Conservation (phyloP, 306 rosid genomes). For the Hylodesmum podocarpum region DNA sequence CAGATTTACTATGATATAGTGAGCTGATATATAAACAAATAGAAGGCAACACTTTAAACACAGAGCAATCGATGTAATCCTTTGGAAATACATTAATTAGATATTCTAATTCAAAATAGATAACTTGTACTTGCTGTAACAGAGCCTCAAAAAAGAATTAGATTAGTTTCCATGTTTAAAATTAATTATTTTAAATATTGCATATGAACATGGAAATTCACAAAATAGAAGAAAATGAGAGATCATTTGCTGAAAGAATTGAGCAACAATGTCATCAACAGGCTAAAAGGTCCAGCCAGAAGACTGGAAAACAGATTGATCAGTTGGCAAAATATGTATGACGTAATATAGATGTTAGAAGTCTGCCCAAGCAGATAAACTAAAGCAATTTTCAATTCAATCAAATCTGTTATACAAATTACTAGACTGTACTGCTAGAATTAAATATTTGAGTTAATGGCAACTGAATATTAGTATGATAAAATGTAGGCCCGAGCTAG, state of each 20-base stretch:
- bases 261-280: neutral
- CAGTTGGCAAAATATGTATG: neutral
- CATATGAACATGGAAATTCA: neutral
- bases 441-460: neutral
- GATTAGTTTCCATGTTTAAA: neutral
- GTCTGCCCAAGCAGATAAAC: neutral
- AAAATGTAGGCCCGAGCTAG: neutral
- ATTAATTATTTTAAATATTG: neutral
- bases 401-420: neutral
- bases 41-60: neutral
- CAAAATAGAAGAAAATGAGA: neutral
- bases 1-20: neutral
- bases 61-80: neutral
- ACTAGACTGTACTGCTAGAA: neutral
- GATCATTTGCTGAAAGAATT: constrained; percentile 20
- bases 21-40: neutral
- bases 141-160: neutral
- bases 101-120: neutral
- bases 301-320: neutral
- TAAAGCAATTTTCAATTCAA: neutral
- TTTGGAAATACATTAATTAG: neutral
- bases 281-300: neutral
- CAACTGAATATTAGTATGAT: neutral
- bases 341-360: neutral
- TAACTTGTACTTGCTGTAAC: neutral